Conservation (phyloP, 2,329 filamentous ascomycete species). For the Aquanectria penicillioides region DNA sequence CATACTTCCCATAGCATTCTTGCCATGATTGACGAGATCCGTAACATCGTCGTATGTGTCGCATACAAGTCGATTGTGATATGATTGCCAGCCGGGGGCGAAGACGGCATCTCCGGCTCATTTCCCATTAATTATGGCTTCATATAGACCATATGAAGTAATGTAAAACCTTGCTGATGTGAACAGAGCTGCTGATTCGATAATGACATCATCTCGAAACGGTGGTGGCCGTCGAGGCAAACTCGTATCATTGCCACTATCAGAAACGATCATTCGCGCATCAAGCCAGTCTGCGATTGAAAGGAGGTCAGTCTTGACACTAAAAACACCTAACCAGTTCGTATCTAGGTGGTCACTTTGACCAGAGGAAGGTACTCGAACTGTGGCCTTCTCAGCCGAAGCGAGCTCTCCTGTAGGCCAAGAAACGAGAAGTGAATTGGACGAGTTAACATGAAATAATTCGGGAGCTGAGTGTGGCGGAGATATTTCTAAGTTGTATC, state of each 20-base stretch:
- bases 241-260: neutral
- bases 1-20: slow-evolving; percentile 49
- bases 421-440: neutral
- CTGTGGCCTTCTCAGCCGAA: neutral
- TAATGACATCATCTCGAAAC: neutral
- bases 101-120: slow-evolving; percentile 49
- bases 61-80: slow-evolving; percentile 57
- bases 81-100: slow-evolving; percentile 61
- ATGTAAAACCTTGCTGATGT: slow-evolving; percentile 55
- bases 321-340: neutral
- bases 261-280: neutral
- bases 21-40: slow-evolving; percentile 43
- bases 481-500: neutral
- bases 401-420: neutral
- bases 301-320: neutral
- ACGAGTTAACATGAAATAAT: neutral
- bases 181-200: neutral
- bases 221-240: neutral
- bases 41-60: slow-evolving; percentile 61
- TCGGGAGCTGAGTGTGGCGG: neutral
- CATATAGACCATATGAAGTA: slow-evolving; percentile 54
- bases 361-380: neutral
- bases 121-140: slow-evolving; percentile 55
- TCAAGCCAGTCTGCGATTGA: neutral
- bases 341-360: neutral